Evolutionary conservation across 169 alveolate species (phyloP).

Genomic region (Babesia ovis): DNA sequence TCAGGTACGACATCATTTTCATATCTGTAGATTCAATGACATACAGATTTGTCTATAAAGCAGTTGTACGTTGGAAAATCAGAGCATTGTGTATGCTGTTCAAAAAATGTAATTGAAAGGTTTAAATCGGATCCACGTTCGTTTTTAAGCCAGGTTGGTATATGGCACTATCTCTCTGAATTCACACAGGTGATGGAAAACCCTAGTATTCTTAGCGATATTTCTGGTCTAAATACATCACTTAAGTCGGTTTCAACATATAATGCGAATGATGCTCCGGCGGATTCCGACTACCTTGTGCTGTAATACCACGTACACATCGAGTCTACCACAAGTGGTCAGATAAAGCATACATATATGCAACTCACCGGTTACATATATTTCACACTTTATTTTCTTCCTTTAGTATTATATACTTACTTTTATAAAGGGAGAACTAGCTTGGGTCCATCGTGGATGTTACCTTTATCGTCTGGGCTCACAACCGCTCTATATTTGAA

Average conservation of each 20-base stretch:
- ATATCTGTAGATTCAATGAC: background rate
- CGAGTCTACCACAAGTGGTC: conserved; percentile 4
- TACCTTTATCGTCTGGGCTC: background rate
- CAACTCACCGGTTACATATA: background rate
- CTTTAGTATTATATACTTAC: background rate
- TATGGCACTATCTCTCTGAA: background rate
- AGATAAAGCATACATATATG: conserved; percentile 15
- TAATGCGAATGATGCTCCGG: background rate
- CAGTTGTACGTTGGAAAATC: conserved; percentile 61
- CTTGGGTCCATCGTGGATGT: conserved; percentile 5
- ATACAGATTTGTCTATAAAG: conserved; percentile 44
- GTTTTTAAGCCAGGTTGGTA: conserved; percentile 55
- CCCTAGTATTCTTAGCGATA: conserved; percentile 13
- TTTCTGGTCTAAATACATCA: conserved; percentile 33
- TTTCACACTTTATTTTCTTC: background rate
- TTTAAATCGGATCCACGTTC: conserved; percentile 40
- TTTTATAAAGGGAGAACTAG: background rate
- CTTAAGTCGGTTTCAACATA: conserved; percentile 5
- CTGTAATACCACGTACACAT: background rate
- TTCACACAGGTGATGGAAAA: conserved; percentile 32
- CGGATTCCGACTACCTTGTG: conserved; percentile 19
- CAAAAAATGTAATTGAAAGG: conserved; percentile 44
- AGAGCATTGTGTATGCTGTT: conserved; percentile 74
- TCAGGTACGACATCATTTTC: conserved; percentile 35
- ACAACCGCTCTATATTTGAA: conserved; percentile 4